phyloP scores from a whole-genome alignment of 805 yeast genomes.

The Saturnispora halmiae region DNA sequence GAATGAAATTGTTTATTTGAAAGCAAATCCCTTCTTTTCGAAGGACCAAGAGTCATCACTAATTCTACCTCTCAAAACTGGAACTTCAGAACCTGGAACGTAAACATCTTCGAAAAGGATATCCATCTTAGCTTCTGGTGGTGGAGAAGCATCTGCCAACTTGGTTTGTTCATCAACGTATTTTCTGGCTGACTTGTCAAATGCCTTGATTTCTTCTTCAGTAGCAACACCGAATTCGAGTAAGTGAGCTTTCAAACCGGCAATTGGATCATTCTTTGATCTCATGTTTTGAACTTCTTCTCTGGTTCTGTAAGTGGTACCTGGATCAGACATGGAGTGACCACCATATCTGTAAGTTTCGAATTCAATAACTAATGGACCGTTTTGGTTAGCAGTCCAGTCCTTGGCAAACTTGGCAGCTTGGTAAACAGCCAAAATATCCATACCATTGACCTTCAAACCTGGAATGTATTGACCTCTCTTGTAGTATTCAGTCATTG shows the following conservation, averaged over 20 bases:
- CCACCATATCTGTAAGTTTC: slow-evolving; percentile 99
- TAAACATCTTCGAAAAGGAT: slow-evolving; percentile 94
- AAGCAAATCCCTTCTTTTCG: slow-evolving; percentile 32
- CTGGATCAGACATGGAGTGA: slow-evolving; percentile 99
- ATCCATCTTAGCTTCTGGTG: slow-evolving; percentile 93
- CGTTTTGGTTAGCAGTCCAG: slow-evolving; percentile 88
- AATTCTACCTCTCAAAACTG: slow-evolving; percentile 91
- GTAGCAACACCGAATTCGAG: slow-evolving; percentile 78
- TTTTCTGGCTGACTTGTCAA: slow-evolving; percentile 94
- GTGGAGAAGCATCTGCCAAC: slow-evolving; percentile 86
- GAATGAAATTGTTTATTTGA: slow-evolving; percentile 22
- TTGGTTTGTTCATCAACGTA: slow-evolving; percentile 92
- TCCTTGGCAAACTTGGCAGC: slow-evolving; percentile 96
- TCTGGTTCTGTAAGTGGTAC: slow-evolving; percentile 99
- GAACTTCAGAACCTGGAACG: slow-evolving; percentile 88
- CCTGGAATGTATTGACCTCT: slow-evolving; percentile 99
- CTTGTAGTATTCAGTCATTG: slow-evolving; percentile 92
- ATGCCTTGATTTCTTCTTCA: slow-evolving; percentile 88
- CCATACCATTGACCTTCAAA: slow-evolving; percentile 98
- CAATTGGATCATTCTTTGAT: slow-evolving; percentile 95
- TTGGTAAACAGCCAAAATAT: slow-evolving; percentile 86
- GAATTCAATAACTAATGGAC: slow-evolving; percentile 92
- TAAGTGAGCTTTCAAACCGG: slow-evolving; percentile 84
- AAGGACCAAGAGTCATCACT: slow-evolving; percentile 84
- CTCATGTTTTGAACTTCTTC: slow-evolving; percentile 99